Evolutionary conservation across 345 rosid genomes (phyloP).

Genomic region (Pelargonium nanum): DNA sequence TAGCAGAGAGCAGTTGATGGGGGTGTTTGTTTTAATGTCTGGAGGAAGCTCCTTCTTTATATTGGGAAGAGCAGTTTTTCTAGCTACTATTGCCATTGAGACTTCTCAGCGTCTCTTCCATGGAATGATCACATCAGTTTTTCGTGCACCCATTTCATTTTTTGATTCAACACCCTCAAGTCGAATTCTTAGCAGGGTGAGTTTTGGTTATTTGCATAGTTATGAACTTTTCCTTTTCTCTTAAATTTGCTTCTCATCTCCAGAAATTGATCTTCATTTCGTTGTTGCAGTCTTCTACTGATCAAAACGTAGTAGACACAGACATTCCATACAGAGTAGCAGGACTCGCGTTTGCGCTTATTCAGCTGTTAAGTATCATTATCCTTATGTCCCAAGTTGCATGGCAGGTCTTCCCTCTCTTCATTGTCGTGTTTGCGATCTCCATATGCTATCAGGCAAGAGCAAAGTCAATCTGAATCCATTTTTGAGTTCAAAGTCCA

Average conservation of each 20-base stretch:
- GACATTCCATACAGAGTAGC: slow-evolving; percentile 73
- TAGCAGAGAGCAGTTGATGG: slow-evolving; percentile 28
- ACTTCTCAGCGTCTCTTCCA: slow-evolving; percentile 52
- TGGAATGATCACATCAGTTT: slow-evolving; percentile 47
- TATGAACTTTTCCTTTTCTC: neutral
- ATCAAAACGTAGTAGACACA: slow-evolving; percentile 64
- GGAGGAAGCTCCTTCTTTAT: slow-evolving; percentile 60
- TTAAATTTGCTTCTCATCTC: neutral
- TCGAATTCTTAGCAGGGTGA: slow-evolving; percentile 50
- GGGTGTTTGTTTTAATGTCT: slow-evolving; percentile 40
- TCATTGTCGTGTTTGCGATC: slow-evolving; percentile 42
- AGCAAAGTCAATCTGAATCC: neutral
- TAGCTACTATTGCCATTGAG: slow-evolving; percentile 46
- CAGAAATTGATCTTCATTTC: neutral
- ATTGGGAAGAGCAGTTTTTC: slow-evolving; percentile 51
- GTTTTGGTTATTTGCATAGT: slow-evolving; percentile 15
- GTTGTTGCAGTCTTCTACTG: slow-evolving; percentile 48
- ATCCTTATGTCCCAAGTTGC: slow-evolving; percentile 53
- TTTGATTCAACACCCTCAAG: slow-evolving; percentile 69
- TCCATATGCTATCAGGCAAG: slow-evolving; percentile 60
- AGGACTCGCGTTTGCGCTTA: slow-evolving; percentile 64
- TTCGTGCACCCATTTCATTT: slow-evolving; percentile 55
- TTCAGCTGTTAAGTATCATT: slow-evolving; percentile 56
- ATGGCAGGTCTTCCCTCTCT: slow-evolving; percentile 55
- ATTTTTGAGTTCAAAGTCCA: neutral